Evolutionary conservation across 495 filamentous ascomycete species (phyloP).

Genomic region (Penicillium subrubescens): DNA sequence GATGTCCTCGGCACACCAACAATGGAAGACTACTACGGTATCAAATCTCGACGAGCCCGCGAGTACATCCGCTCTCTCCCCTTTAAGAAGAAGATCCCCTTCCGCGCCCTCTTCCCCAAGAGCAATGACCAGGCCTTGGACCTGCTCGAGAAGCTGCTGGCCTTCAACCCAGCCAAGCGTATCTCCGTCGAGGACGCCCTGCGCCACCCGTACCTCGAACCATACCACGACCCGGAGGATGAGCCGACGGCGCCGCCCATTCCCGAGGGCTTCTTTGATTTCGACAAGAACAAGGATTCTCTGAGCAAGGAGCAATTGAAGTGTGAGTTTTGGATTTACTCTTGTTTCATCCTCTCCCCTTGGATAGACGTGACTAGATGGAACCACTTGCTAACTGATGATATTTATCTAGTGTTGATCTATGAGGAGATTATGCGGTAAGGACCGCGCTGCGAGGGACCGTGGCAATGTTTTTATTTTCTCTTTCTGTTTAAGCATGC

Average conservation of each 20-base stretch:
- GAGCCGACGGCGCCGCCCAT: slow-evolving; percentile 97
- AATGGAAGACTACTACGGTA: slow-evolving; percentile 99
- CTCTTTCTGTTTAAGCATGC: slow-evolving; percentile 7
- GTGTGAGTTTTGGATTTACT: slow-evolving; percentile 50
- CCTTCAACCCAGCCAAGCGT: slow-evolving; percentile 98
- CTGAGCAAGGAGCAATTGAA: slow-evolving; percentile 98
- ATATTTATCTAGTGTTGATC: slow-evolving; percentile 66
- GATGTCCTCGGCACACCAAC: slow-evolving; percentile 98
- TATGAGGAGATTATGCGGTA: slow-evolving; percentile 99
- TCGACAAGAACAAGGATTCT: slow-evolving; percentile 99
- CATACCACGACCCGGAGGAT: slow-evolving; percentile 98
- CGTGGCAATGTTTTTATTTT: slow-evolving; percentile 2
- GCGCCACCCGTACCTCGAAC: slow-evolving; percentile 96
- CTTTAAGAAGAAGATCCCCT: slow-evolving; percentile 99
- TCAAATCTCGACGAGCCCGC: slow-evolving; percentile 95
- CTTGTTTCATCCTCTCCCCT: background rate
- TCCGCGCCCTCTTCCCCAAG: slow-evolving; percentile 96
- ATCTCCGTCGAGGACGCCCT: slow-evolving; percentile 97
- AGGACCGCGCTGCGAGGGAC: slow-evolving; percentile 6
- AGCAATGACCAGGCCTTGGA: slow-evolving; percentile 92
- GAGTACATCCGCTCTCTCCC: slow-evolving; percentile 99
- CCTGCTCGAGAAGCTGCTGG: slow-evolving; percentile 90
- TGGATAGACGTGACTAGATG: background rate
- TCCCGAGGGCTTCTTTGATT: slow-evolving; percentile 98
- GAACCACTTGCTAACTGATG: slow-evolving; percentile 3